These are phyloP conservation scores for Dothidotthia symphoricarpi DNA, from an alignment of 2,329 filamentous ascomycete species.

Conservation along the genomic window DNA sequence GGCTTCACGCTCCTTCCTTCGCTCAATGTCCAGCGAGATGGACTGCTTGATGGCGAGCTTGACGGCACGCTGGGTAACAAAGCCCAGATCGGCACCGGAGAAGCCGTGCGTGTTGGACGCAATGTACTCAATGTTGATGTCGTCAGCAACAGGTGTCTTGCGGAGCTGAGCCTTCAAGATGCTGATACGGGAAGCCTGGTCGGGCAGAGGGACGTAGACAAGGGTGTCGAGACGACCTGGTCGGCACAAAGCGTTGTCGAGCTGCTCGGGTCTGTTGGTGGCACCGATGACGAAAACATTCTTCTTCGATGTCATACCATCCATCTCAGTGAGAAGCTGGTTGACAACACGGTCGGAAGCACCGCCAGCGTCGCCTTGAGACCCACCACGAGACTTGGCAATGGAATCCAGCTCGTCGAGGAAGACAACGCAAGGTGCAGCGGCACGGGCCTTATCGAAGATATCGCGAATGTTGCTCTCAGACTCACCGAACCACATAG, in stretches of 20 bases:
- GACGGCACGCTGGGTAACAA: conserved; percentile 97
- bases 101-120: conserved; percentile 97
- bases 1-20: conserved; percentile 83
- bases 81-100: conserved; percentile 98
- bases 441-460: conserved; percentile 98
- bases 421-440: conserved; percentile 97
- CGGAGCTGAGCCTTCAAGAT: conserved; percentile 95
- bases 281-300: conserved; percentile 99
- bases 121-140: conserved; percentile 88
- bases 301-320: conserved; percentile 99
- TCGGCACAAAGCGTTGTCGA: conserved; percentile 96
- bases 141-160: conserved; percentile 88
- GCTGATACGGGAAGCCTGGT: conserved; percentile 81
- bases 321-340: conserved; percentile 99
- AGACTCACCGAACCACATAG: conserved; percentile 99
- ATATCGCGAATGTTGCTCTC: conserved; percentile 99
- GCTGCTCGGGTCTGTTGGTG: conserved; percentile 97
- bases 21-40: conserved; percentile 84
- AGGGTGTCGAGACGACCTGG: conserved; percentile 97
- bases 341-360: conserved; percentile 99
- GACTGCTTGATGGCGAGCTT: conserved; percentile 99
- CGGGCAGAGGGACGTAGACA: conserved; percentile 95
- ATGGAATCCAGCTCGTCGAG: conserved; percentile 98
- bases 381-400: conserved; percentile 98
- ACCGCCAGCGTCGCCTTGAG: conserved; percentile 91